These are phyloP conservation scores for Cyberlindnera meyerae DNA, from an alignment of 805 yeast genomes.

Conservation along the genomic window DNA sequence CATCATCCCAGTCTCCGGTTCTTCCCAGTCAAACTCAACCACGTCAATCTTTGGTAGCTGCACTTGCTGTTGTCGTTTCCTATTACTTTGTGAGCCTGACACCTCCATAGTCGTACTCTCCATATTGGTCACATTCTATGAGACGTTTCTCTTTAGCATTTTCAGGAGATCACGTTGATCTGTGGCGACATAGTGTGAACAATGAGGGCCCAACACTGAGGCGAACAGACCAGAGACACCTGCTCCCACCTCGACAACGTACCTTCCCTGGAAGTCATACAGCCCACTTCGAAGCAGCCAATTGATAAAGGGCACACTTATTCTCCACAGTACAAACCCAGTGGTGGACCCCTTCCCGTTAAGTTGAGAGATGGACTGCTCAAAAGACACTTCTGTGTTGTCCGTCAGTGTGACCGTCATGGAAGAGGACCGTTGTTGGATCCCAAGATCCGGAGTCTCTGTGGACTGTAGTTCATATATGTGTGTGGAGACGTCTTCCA, in stretches of 20 bases:
- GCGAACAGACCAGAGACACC: constrained; percentile 55
- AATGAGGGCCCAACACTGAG: constrained; percentile 31
- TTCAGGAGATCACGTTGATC: constrained; percentile 55
- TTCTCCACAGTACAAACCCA: constrained; percentile 61
- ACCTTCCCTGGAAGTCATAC: constrained; percentile 16
- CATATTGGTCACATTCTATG: constrained; percentile 30
- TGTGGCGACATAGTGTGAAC: constrained; percentile 44
- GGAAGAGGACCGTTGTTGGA: constrained; percentile 20
- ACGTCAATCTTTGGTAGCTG: constrained; percentile 34
- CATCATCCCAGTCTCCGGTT: constrained; percentile 31
- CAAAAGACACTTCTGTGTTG: constrained; percentile 19
- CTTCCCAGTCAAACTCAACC: constrained; percentile 61
- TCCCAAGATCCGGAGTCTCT: constrained; percentile 22
- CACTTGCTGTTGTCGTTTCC: constrained; percentile 4
- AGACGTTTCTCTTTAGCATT: constrained; percentile 43
- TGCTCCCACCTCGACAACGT: constrained; percentile 55
- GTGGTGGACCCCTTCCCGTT: constrained; percentile 40
- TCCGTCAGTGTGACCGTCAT: constrained; percentile 19
- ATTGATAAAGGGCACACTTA: constrained; percentile 43
- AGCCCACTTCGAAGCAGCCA: constrained; percentile 39
- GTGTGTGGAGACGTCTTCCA: constrained; percentile 15
- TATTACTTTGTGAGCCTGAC: too few species aligned
- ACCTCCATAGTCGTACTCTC: constrained; percentile 22
- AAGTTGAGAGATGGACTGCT: constrained; percentile 31
- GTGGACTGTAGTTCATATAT: constrained; percentile 18